phyloP scores from a whole-genome alignment of 176 grass and related monocot genomes.

The Raddia distichophylla region DNA sequence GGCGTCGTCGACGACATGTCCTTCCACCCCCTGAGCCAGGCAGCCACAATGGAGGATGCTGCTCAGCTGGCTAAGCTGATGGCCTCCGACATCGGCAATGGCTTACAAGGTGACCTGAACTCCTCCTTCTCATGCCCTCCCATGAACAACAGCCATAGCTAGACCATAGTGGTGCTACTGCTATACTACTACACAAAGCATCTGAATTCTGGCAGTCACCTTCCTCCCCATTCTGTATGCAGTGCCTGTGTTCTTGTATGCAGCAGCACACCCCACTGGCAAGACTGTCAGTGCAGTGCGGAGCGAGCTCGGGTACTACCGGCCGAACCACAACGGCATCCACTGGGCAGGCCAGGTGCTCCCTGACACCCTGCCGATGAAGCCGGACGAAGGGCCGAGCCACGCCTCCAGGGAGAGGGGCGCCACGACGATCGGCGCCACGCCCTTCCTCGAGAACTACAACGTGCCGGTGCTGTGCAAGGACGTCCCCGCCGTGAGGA shows the following conservation, averaged over 20 bases:
- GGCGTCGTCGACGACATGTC: conserved; percentile 70
- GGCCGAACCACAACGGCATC: conserved; percentile 47
- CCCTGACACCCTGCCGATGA: conserved; percentile 50
- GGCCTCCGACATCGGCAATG: conserved; percentile 60
- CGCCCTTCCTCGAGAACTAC: conserved; percentile 49
- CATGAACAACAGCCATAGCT: background rate
- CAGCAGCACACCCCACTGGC: conserved; percentile 52
- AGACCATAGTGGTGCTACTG: too few relatives aligned
- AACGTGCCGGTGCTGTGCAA: conserved; percentile 62
- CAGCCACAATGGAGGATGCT: conserved; percentile 57
- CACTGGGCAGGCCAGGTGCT: conserved; percentile 62
- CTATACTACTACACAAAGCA: background rate
- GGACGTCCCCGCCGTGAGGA: conserved; percentile 52
- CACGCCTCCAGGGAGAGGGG: conserved; percentile 48
- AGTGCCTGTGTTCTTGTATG: conserved; percentile 83
- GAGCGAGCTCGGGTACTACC: conserved; percentile 66
- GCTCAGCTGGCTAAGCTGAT: conserved; percentile 58
- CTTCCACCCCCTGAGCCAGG: conserved; percentile 64
- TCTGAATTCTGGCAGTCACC: background rate
- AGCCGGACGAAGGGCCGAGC: conserved; percentile 56
- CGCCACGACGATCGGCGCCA: conserved; percentile 51
- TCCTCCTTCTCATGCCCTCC: background rate
- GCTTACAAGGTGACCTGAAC: conserved; percentile 51
- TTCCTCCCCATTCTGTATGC: conserved; percentile 12
- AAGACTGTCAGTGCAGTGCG: conserved; percentile 49